These are phyloP conservation scores for Mycena epipterygia DNA, from an alignment of 768 basidiomycete species.

Conservation along the genomic window DNA sequence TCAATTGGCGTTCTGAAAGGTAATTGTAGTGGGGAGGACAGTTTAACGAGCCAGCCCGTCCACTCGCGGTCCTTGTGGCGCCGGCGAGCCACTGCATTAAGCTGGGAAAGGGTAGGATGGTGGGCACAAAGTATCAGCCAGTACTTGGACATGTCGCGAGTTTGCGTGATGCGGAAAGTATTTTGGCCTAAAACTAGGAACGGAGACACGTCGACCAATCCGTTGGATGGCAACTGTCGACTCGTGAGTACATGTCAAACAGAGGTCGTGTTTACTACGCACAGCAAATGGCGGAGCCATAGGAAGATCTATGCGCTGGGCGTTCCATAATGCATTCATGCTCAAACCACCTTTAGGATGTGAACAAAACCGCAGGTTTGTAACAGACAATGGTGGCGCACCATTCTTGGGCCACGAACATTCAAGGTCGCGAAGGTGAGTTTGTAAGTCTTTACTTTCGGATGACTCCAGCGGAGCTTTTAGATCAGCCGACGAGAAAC, in stretches of 20 bases:
- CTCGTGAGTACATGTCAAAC: not conserved
- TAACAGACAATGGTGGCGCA: not conserved
- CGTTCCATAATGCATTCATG: conserved; percentile 51
- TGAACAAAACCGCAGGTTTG: not conserved
- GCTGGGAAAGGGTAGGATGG: conserved; percentile 61
- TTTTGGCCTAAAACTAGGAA: conserved; percentile 59
- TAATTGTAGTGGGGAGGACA: conserved; percentile 51
- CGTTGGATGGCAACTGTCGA: conserved; percentile 60
- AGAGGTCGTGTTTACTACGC: conserved; percentile 25
- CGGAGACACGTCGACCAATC: conserved; percentile 65
- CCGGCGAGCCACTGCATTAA: conserved; percentile 49
- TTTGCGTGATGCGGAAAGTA: conserved; percentile 57
- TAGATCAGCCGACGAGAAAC: conserved; percentile 41
- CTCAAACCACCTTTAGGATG: conserved; percentile 42
- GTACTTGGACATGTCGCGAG: conserved; percentile 58
- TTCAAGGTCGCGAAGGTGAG: conserved; percentile 41
- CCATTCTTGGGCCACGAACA: conserved; percentile 61
- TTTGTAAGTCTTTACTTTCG: conserved; percentile 35
- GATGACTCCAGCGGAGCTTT: conserved; percentile 23
- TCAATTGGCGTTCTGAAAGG: conserved; percentile 31
- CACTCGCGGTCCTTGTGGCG: conserved; percentile 53
- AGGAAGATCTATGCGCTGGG: conserved; percentile 47
- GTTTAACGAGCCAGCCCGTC: conserved; percentile 54
- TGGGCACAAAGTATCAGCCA: conserved; percentile 64
- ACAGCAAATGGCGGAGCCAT: conserved; percentile 59